phyloP scores from a whole-genome alignment of 768 basidiomycete species.

The Russula olivacea region DNA sequence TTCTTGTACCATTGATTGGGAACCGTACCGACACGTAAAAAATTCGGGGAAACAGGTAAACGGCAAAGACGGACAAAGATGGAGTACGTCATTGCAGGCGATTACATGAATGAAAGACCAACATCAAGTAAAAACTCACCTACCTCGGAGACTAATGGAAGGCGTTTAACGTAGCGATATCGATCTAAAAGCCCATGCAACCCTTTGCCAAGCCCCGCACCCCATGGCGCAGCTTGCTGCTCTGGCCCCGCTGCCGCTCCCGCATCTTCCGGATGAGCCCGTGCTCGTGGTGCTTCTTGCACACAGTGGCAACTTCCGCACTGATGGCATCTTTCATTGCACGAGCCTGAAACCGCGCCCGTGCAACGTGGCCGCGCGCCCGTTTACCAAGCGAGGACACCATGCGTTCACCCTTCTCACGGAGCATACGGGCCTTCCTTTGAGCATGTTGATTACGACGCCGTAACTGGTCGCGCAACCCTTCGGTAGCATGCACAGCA shows the following conservation, averaged over 20 bases:
- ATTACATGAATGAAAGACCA: neutral
- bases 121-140: conserved; percentile 16
- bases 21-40: conserved; percentile 10
- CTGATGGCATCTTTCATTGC: conserved; percentile 26
- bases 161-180: neutral
- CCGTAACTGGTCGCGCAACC: conserved; percentile 27
- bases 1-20: conserved; percentile 11
- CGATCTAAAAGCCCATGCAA: conserved; percentile 13
- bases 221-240: conserved; percentile 15
- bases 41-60: conserved; percentile 5
- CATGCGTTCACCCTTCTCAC: conserved; percentile 29
- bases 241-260: conserved; percentile 19
- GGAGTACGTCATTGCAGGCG: conserved; percentile 1
- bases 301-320: conserved; percentile 9
- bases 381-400: conserved; percentile 27
- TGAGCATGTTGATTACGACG: conserved; percentile 31
- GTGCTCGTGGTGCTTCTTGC: conserved; percentile 6
- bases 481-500: conserved; percentile 16
- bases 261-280: conserved; percentile 18
- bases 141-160: conserved; percentile 8
- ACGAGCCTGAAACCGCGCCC: conserved; percentile 31
- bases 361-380: conserved; percentile 26
- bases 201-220: conserved; percentile 13
- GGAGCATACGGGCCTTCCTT: conserved; percentile 29
- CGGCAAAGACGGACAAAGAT: neutral